Base-by-base conservation (phyloP, 2,329 filamentous ascomycete species). In the Penicillium brevicompactum region DNA sequence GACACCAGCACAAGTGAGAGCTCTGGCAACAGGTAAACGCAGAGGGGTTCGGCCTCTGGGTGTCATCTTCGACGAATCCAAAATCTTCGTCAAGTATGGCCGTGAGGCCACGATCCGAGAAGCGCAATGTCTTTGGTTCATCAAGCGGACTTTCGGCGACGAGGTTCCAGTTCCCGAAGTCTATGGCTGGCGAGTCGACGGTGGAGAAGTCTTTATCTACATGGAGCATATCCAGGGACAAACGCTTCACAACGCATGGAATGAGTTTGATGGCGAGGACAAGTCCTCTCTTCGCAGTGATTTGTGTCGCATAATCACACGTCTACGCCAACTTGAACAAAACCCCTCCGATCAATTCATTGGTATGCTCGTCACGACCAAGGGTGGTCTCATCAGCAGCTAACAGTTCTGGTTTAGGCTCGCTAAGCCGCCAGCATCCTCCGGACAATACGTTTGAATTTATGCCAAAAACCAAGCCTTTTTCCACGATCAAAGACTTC, bases 141-240 rank as follows among this genome's bases (percentile, higher is more conserved):
- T 70, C 31, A 56, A 55, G 49, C 46, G 42, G 48, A 42, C 46
- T 10, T 62, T 68, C 45, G 7, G 49, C 13, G 55, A 56, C 27
- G 46, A 59, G 7, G 61, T 74, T 32, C 72, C 72, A 41, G 72
- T 73, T 30, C 73, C 74, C 2, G 70, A 76, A 52, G 55, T 74
- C 18, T 75, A 70, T 62, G 71, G 72, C 16, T 76, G 71, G 70
- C 61, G 56, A 21, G 55, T 64, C 16, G 56, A 67, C 31, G 57
- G 63, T 1, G 30, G 53, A 6, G 50, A 51, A 54, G 58, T 66
- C 4, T 72, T 69, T 51, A 65, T 74, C 34, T 72, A 73, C 51
- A 73, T 71, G 68, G 64, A 73, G 49, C 53, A 69, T 22, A 66
- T 73, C 27, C 16, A 55, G 49, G 67, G 69, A 27, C 54, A 51